Percentiles rank a stretch among this genome's conserved stretches.
Evolutionary conservation across 305 asterid species (phyloP).

Genomic region (Galium porrigens): DNA sequence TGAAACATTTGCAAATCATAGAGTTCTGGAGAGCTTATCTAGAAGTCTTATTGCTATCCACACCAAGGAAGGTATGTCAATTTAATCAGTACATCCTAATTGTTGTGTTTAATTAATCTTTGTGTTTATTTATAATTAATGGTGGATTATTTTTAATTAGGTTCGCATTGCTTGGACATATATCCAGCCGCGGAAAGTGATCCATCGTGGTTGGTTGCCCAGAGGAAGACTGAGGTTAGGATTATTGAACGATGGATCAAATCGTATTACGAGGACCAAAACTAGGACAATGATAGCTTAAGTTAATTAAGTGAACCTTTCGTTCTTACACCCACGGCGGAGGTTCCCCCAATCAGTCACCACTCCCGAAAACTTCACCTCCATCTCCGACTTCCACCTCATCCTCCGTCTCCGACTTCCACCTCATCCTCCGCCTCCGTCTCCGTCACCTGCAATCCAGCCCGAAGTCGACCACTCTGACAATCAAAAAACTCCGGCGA

Average conservation of each 20-base stretch:
- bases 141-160: constrained; percentile 10
- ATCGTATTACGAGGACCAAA: constrained; percentile 30
- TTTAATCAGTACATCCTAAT: not conserved
- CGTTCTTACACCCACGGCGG: too few species aligned
- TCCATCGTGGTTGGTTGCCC: constrained; percentile 40
- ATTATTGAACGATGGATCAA: constrained; percentile 35
- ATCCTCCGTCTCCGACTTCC: too few species aligned
- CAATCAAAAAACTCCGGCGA: too few species aligned
- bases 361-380: too few species aligned
- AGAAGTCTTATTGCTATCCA: constrained; percentile 32
- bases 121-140: not conserved
- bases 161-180: constrained; percentile 57
- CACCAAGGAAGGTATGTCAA: constrained; percentile 31
- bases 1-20: constrained; percentile 8
- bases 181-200: constrained; percentile 20
- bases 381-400: too few species aligned
- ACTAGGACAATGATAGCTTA: not conserved
- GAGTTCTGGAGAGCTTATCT: constrained; percentile 43
- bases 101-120: not conserved
- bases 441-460: too few species aligned
- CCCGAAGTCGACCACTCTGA: too few species aligned
- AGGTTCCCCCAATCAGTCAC: too few species aligned
- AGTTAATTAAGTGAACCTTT: too few species aligned
- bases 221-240: constrained; percentile 27
- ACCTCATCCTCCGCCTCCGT: too few species aligned